These are phyloP conservation scores for Fraxinus anomala DNA, from an alignment of 257 asterid genomes.

Conservation along the genomic window DNA sequence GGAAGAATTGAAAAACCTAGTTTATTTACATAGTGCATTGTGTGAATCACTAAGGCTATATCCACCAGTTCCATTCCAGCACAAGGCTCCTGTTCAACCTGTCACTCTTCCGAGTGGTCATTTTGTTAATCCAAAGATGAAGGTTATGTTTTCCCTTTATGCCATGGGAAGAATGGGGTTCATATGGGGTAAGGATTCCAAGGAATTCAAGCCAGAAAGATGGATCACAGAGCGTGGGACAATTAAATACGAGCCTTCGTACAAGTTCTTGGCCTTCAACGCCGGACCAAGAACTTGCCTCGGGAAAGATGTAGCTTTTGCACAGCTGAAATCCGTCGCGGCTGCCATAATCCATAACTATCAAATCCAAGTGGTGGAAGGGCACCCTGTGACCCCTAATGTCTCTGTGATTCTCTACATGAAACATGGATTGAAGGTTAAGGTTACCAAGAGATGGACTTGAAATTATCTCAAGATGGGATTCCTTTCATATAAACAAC, in stretches of 20 bases:
- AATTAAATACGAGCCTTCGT: constrained; percentile 21
- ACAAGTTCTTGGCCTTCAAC: constrained; percentile 27
- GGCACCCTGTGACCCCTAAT: constrained; percentile 19
- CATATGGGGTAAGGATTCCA: constrained; percentile 31
- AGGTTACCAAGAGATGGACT: background rate
- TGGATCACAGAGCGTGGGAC: constrained; percentile 21
- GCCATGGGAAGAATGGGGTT: constrained; percentile 26
- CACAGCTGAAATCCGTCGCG: constrained; percentile 26
- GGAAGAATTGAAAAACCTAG: constrained; percentile 10
- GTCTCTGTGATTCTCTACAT: constrained; percentile 23
- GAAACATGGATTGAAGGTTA: constrained; percentile 30
- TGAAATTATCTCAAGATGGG: too few species aligned
- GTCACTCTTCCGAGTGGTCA: constrained; percentile 28
- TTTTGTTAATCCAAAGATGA: background rate
- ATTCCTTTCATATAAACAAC: too few species aligned
- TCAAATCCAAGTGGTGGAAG: constrained; percentile 13
- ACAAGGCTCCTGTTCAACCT: constrained; percentile 18
- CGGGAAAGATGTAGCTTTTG: constrained; percentile 27
- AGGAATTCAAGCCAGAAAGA: constrained; percentile 30
- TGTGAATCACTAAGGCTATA: constrained; percentile 29
- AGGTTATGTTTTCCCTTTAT: constrained; percentile 14
- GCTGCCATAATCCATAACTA: constrained; percentile 7
- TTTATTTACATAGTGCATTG: constrained; percentile 28
- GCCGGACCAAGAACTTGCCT: constrained; percentile 31
- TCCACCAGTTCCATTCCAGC: constrained; percentile 26